Base-by-base conservation (phyloP, 345 rosid genomes). In the Garcia nutans region DNA sequence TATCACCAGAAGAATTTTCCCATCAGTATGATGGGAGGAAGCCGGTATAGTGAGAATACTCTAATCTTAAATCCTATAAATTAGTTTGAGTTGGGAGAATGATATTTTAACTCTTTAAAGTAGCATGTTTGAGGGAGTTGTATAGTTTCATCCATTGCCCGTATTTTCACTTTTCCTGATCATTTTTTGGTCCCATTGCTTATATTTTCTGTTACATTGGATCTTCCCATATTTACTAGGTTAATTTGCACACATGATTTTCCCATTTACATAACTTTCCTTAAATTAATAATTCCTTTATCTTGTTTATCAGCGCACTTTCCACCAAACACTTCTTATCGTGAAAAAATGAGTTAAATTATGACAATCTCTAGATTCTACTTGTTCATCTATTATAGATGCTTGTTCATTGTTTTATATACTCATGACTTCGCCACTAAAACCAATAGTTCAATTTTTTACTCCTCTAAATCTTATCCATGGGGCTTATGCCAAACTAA, bases 1-100 rank as follows among this genome's bases (percentile, higher is more conserved):
- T 89, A 41, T 90, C 97, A 8, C 73, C 70, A 37, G 91, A 89
- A 77, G 93, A 90, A 75, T 94, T 92, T 72, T 62, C 74, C 61
- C 68, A 65, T 75, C 86, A 87, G 47, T 89, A 82, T 62, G 95
- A 90, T 78, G 94, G 83, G 62, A 83, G 74, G 73, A 89, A 90
- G 79, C 97, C 95, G 86, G 97, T 94, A 94, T 65, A 86, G 47
- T 68, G 33, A 79, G 26, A n/a, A 31, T 22, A 16, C 10, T 33
- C 67, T 28, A 68, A 22, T 64, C 58, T 60, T 76, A 6, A 26
- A 28, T n/a, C 50, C 47, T 28, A 26, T 6, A 17, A 17, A 3
- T 71, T 52, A 49, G 15, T 65, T 78, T 56, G 28, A 13, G 31
- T 58, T 44, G 9, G 22, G n/a, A 26, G 33, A 22, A 47, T 74